Percentiles rank a stretch among this genome's conserved stretches.
Conservation (phyloP, 441 rosid species). For the Populus hybrid region DNA sequence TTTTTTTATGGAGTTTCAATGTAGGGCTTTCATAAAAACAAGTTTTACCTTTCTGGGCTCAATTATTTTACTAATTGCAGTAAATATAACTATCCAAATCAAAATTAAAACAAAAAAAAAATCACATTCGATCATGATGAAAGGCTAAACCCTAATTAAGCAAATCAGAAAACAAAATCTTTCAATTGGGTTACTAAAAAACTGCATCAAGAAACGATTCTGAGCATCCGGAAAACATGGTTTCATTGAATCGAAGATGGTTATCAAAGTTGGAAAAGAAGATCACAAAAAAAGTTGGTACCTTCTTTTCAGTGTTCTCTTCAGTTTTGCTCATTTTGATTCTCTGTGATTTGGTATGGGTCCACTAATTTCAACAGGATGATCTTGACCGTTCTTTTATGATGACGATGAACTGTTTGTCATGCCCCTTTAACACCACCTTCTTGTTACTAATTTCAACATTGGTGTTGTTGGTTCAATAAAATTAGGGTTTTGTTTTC, state of each 20-base stretch:
- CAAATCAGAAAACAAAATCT: neutral
- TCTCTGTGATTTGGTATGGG: constrained; percentile 34
- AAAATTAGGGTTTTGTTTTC: constrained; percentile 21
- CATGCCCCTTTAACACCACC: constrained; percentile 17
- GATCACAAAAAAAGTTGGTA: constrained; percentile 5
- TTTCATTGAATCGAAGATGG: neutral
- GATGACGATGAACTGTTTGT: constrained; percentile 34
- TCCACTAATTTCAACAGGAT: constrained; percentile 34
- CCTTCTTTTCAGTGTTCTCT: constrained; percentile 50
- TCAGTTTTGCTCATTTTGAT: constrained; percentile 61
- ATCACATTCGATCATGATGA: neutral
- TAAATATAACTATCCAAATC: neutral
- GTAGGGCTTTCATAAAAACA: neutral
- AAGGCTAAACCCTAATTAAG: neutral
- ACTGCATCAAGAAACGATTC: constrained; percentile 5
- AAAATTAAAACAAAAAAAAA: too few species aligned
- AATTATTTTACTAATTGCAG: neutral
- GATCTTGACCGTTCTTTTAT: constrained; percentile 49
- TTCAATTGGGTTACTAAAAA: neutral
- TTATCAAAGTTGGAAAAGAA: constrained; percentile 3
- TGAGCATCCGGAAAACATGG: constrained; percentile 3
- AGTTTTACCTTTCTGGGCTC: neutral
- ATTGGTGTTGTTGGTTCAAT: neutral
- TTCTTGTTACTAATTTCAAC: neutral
- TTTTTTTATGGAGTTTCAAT: neutral